Evolutionary conservation across 148 eudicot species (phyloP).

Genomic region (Chenopodium suecicum): DNA sequence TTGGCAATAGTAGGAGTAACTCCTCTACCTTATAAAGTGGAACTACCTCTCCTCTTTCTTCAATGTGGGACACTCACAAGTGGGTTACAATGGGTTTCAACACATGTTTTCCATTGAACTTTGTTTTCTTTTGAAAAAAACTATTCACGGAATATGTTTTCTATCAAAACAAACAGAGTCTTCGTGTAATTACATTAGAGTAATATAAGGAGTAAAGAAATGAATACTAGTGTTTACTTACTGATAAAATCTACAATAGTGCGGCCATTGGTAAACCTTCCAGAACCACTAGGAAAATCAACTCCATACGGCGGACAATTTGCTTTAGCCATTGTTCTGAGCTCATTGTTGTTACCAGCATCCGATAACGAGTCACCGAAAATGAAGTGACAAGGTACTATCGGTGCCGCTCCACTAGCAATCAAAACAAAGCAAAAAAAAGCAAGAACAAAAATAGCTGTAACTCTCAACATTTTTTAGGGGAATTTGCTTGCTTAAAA

Average conservation of each 20-base stretch:
- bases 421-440: background rate
- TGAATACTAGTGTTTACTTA: background rate
- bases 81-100: too few relatives aligned
- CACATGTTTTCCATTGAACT: too few relatives aligned
- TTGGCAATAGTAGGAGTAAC: too few relatives aligned
- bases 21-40: too few relatives aligned
- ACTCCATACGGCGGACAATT: constrained; percentile 27
- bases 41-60: too few relatives aligned
- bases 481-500: too few relatives aligned
- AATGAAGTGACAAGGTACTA: constrained; percentile 24
- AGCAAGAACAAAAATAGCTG: background rate
- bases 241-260: constrained; percentile 16
- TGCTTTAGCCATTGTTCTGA: constrained; percentile 25
- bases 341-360: constrained; percentile 22
- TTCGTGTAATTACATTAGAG: too few relatives aligned
- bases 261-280: constrained; percentile 28
- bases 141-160: too few relatives aligned
- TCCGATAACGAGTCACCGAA: constrained; percentile 29
- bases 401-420: constrained; percentile 12
- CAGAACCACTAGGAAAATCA: constrained; percentile 17
- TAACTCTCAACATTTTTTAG: background rate
- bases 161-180: too few relatives aligned
- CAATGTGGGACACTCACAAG: too few relatives aligned
- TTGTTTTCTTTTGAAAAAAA: too few relatives aligned
- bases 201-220: too few relatives aligned